Conservation (phyloP, 2,329 filamentous ascomycete species). For the Scortechinia acanthostroma region DNA sequence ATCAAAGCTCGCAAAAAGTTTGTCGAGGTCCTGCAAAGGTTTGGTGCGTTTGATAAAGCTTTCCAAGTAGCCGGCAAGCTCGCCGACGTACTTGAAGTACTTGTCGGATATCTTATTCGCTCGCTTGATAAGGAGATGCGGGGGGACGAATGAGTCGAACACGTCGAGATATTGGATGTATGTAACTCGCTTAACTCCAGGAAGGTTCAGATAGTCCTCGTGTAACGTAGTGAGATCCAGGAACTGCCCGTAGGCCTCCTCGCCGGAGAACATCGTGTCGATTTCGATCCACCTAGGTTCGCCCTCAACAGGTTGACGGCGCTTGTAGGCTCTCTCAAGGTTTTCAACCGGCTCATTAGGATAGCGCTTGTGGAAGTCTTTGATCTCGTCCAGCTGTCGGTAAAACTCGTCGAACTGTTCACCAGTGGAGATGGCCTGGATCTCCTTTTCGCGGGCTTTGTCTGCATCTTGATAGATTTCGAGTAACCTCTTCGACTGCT, state of each 20-base stretch:
- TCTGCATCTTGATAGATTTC: conserved; percentile 56
- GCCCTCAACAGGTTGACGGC: conserved; percentile 39
- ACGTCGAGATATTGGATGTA: conserved; percentile 62
- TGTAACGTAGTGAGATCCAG: conserved; percentile 57
- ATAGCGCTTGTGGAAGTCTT: conserved; percentile 59
- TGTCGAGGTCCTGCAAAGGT: conserved; percentile 54
- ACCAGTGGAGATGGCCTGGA: conserved; percentile 54
- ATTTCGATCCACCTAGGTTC: conserved; percentile 27
- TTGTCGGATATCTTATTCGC: conserved; percentile 55
- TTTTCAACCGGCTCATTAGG: conserved; percentile 65
- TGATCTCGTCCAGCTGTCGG: conserved; percentile 51
- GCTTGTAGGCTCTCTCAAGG: conserved; percentile 61
- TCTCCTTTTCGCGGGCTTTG: conserved; percentile 43
- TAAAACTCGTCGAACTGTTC: conserved; percentile 63
- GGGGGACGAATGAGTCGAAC: conserved; percentile 50
- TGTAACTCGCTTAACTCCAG: conserved; percentile 52
- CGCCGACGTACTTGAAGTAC: conserved; percentile 58
- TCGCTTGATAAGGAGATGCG: conserved; percentile 34
- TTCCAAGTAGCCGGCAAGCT: conserved; percentile 55
- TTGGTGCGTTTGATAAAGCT: conserved; percentile 51
- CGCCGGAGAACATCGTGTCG: conserved; percentile 63
- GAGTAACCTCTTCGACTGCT: conserved; percentile 50
- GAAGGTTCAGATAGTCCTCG: conserved; percentile 61
- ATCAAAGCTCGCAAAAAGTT: conserved; percentile 47
- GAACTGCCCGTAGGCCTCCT: conserved; percentile 61